Evolutionary conservation across 2,329 filamentous ascomycete species (phyloP).

Genomic region (Colletotrichum higginsianum): DNA sequence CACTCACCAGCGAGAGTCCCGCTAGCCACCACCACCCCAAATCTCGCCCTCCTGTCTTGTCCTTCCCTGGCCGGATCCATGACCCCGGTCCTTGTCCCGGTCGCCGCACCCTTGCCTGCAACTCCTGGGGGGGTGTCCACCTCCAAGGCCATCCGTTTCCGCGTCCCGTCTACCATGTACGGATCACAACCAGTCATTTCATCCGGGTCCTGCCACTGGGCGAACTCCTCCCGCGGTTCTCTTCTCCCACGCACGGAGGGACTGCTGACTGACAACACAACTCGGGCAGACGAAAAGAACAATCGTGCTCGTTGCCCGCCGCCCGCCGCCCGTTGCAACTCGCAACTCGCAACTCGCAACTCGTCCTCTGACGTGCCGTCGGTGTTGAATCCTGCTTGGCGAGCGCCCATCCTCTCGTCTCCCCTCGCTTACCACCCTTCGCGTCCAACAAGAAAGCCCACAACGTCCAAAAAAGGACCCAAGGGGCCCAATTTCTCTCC

Average conservation of each 20-base stretch:
- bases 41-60: slow-evolving; percentile 31
- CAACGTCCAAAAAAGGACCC: slow-evolving; percentile 25
- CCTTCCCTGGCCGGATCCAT: slow-evolving; percentile 27
- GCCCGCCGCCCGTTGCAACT: no score
- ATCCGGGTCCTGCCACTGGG: slow-evolving; percentile 15
- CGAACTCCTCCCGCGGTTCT: slow-evolving; percentile 6
- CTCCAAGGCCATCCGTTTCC: slow-evolving; percentile 35
- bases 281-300: not conserved
- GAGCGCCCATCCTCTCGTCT: slow-evolving; percentile 3
- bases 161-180: slow-evolving; percentile 15
- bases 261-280: not conserved
- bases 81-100: slow-evolving; percentile 38
- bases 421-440: slow-evolving; percentile 25
- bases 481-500: slow-evolving; percentile 37
- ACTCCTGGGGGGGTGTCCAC: slow-evolving; percentile 20
- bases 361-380: not conserved
- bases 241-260: not conserved
- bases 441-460: slow-evolving; percentile 20
- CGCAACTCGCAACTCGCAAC: no score
- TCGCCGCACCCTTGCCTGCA: slow-evolving; percentile 14
- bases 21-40: slow-evolving; percentile 2
- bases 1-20: slow-evolving; percentile 1
- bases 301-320: not conserved
- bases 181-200: slow-evolving; percentile 8
- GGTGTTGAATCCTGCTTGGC: not conserved